Evolutionary conservation across 306 rosid genomes (phyloP), one percentile per base, ranked within the genome.

Genomic region (Prunus dulcis): DNA sequence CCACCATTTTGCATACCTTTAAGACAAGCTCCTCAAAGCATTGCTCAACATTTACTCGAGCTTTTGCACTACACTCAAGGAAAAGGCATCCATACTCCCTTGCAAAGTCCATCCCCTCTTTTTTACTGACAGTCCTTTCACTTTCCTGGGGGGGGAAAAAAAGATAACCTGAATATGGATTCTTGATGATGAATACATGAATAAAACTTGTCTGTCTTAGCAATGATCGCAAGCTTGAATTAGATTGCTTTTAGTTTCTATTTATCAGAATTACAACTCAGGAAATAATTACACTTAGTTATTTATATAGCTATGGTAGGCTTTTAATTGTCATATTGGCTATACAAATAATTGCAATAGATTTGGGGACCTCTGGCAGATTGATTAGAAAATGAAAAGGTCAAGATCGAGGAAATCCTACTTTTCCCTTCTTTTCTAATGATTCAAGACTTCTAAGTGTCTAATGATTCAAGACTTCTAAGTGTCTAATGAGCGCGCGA

Each of bases 1-100:
- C 15, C 41, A 51, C 2, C 11, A 27, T 28, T 61, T 64, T 32
- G 76, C 62, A 56, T 85, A 91, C 97, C 97, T 91, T 91, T 68
- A 86, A 50, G 25, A 88, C 97, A 75, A 89, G 94, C 81, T 91
- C 94, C 68, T 91, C 94, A 73, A 89, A 91, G 87, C 97, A 87
- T 70, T 83, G 91, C 74, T 79, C 91, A 20, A 89, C 97, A 81
- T 91, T 89, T 43, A 75, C 86, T 80, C 97, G 77, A 68, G 97
- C 86, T 87, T 91, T 91, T 9, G 97, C 97, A 77, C 97, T 91
- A 72, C 97, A 89, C 70, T 91, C 97, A 5, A 85, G 86, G 50
- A 58, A 91, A 55, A 91, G 86, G 74, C 92, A 91, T 55, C 97
- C 97, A 79, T 86, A 86, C 77, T 91, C 91, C 80, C 94, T 83